Evolutionary conservation across 2,329 filamentous ascomycete genomes (phyloP), one percentile per base, ranked within the genome.

Genomic region (Penicillium sp.): DNA sequence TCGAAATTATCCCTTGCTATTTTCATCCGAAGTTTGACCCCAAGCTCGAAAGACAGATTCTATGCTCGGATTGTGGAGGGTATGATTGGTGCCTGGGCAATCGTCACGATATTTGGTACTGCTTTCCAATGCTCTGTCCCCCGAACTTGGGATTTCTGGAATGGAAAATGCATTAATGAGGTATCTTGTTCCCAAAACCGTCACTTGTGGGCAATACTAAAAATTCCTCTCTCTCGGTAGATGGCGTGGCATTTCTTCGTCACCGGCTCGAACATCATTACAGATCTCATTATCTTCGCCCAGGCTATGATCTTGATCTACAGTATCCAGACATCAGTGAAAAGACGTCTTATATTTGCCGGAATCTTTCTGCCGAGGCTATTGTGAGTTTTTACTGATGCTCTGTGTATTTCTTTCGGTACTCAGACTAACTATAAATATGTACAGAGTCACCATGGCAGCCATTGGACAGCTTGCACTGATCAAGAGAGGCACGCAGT

Each of bases 1-100:
- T 65, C 63, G 7, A 64, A 65, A 39, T 37, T 65, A 33, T 65
- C 63, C 2, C 45, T 65, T n/a, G 56, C 55, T 6, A 29, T 49
- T 3, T 65, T 65, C 34, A 59, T 64, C 26, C 49, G 57, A 9
- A 56, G 49, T 21, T 46, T 65, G 12, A 60, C 61, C 6, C 59
- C 59, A 13, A 49, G 51, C 0, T 37, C 39, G 17, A 57, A 56
- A 41, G 59, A 64, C 39, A 54, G 59, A 20, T 37, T 44, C 20
- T 49, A 58, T 37, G 57, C 57, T 13, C 40, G 40, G 21, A 26
- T 48, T 2, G 49, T 59, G 33, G 58, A 58, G 30, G 33, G 26
- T 2, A 48, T 58, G 7, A 49, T 60, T 18, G 49, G 51, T 15
- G 27, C 45, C 8, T 50, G 56, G 51, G 56, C 55, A 8, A 20